These are phyloP conservation scores for Prosopis cineraria DNA, from an alignment of 306 rosid genomes.

Conservation along the genomic window DNA sequence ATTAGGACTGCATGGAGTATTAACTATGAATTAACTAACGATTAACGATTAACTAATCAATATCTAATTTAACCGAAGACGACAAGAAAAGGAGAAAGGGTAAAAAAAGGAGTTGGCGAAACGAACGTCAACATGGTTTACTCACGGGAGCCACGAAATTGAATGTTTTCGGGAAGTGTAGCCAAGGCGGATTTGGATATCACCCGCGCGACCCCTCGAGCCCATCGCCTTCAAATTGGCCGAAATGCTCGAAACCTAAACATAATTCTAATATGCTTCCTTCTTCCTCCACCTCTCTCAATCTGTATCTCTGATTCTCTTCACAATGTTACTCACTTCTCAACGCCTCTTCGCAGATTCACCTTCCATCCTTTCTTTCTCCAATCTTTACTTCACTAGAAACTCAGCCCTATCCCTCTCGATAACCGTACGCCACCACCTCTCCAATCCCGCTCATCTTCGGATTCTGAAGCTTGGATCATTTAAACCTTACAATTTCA, in stretches of 20 bases:
- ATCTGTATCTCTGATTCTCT: background rate
- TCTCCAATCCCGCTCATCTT: conserved; percentile 19
- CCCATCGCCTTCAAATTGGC: conserved; percentile 23
- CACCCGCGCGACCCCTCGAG: conserved; percentile 36
- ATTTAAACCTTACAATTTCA: conserved; percentile 16
- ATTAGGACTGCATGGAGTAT: too few relatives aligned
- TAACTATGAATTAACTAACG: too few relatives aligned
- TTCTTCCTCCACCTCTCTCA: background rate
- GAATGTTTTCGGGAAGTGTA: background rate
- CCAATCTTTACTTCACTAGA: conserved; percentile 22
- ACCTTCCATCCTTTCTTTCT: conserved; percentile 41
- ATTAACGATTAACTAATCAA: too few relatives aligned
- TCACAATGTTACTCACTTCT: conserved; percentile 57
- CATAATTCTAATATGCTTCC: background rate
- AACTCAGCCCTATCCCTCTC: conserved; percentile 35
- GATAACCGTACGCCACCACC: conserved; percentile 33
- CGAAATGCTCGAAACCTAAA: background rate
- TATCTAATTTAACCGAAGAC: too few relatives aligned
- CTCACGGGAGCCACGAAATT: background rate
- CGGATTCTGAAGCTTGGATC: conserved; percentile 34
- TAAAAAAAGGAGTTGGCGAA: too few relatives aligned
- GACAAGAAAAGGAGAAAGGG: too few relatives aligned
- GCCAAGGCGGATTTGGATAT: background rate
- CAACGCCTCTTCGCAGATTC: conserved; percentile 37
- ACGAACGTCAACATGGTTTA: background rate